Percentiles rank a stretch among this genome's conserved stretches.
phyloP scores from a whole-genome alignment of 257 asterid genomes.

The Forsythia viridissima region DNA sequence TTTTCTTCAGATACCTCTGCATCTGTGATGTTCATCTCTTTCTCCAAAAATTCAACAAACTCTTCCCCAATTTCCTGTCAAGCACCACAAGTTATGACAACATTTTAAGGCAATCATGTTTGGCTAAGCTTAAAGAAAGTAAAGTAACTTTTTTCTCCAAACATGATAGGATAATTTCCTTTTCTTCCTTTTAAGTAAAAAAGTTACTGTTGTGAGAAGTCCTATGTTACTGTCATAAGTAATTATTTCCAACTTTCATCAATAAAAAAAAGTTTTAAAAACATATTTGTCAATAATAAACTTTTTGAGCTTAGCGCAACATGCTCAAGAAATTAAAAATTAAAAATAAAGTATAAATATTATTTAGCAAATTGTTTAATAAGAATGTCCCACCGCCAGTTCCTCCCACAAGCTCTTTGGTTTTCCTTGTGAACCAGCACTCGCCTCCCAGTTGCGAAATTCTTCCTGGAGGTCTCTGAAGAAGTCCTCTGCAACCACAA shows the following conservation, averaged over 20 bases:
- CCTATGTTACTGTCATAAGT: neutral
- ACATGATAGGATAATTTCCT: neutral
- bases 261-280: too few species aligned
- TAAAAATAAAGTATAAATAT: conserved; percentile 11
- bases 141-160: neutral
- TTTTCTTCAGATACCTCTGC: conserved; percentile 36
- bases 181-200: neutral
- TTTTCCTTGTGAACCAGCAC: conserved; percentile 63
- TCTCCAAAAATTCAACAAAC: conserved; percentile 92
- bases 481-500: conserved; percentile 67
- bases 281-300: too few species aligned
- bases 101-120: neutral
- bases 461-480: conserved; percentile 93
- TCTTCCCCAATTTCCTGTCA: conserved; percentile 92
- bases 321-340: neutral
- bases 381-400: conserved; percentile 56
- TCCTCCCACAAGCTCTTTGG: conserved; percentile 98
- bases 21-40: conserved; percentile 71
- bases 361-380: neutral
- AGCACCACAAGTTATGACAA: conserved; percentile 6
- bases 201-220: neutral
- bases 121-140: neutral
- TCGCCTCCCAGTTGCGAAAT: conserved; percentile 85
- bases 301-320: neutral
- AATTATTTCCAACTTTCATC: too few species aligned